Evolutionary conservation across 345 rosid genomes (phyloP).

Genomic region (Linum tenue): DNA sequence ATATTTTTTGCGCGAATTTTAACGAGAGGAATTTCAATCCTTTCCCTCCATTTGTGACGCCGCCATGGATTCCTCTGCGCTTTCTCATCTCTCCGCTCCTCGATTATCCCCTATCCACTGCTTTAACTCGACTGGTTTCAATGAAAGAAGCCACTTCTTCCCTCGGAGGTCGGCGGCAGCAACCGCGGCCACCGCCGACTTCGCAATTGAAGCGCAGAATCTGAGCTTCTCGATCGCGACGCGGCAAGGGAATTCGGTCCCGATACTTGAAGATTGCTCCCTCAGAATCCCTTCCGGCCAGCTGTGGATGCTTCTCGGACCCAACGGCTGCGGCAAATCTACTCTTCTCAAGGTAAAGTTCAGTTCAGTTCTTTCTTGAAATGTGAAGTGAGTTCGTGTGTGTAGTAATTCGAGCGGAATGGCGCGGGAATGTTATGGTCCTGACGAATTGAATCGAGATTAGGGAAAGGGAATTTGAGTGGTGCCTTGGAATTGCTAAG

Average conservation of each 20-base stretch:
- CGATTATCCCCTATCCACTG: constrained; percentile 29
- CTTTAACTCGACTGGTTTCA: constrained; percentile 25
- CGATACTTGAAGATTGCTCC: constrained; percentile 73
- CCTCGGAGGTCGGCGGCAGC: constrained; percentile 24
- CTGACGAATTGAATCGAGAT: background rate
- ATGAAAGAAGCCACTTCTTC: no score
- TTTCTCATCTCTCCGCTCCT: constrained; percentile 20
- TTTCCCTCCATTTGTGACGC: no score
- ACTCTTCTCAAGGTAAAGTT: constrained; percentile 77
- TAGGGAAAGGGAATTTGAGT: background rate
- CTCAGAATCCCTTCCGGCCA: constrained; percentile 62
- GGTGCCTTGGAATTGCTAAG: background rate
- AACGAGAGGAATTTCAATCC: no score
- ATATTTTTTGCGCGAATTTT: no score
- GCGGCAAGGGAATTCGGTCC: constrained; percentile 41
- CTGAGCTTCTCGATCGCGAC: constrained; percentile 50
- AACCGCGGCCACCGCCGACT: constrained; percentile 19
- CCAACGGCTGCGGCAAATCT: constrained; percentile 96
- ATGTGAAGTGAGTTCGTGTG: background rate
- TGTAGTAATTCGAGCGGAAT: no score
- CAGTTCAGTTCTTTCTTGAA: background rate
- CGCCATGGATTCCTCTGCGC: constrained; percentile 28
- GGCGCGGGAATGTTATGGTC: no score
- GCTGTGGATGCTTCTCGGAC: constrained; percentile 94
- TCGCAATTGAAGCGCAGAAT: constrained; percentile 51